Base-by-base conservation (phyloP, 257 asterid species). In the Solanum clarkiae region DNA sequence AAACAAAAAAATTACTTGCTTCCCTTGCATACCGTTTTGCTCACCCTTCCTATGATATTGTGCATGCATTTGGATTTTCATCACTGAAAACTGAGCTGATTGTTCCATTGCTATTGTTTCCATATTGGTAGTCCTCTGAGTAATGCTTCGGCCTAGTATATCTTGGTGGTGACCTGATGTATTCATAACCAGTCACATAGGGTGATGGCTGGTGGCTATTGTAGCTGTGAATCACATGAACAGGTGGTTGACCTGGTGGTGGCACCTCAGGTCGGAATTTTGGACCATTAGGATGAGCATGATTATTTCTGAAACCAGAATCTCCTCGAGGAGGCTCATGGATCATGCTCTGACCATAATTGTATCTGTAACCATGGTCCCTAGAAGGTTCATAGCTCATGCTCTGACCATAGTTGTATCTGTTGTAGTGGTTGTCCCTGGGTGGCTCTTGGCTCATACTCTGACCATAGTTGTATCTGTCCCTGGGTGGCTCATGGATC, bases 61-160 rank as follows among this genome's bases (percentile, higher is more conserved):
- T 88, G 88, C 99, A 95, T 79, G 97, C 91, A 89, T 94, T 94
- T 85, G 99, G 98, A 90, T 94, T 94, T 89, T 95, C 99, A 87
- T 95, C 99, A 26, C 99, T 94, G 88, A 95, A 95, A 84, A 93
- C 89, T 12, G 98, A 91, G 24, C 94, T 86, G 72, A 93, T 90
- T 86, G 89, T 90, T 55, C 91, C 95, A 80, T 88, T 89, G 80
- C 92, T 88, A 36, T 84, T 84, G 90, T 85, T 91, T 66, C 93
- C 95, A 59, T 66, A 84, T 90, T 88, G 86, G 82, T 91, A 91
- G 40, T 89, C 94, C 81, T 88, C 95, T n/a, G 72, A 85, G 85
- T 89, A 91, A 80, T 88, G 88, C 26, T 90, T 92, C 1, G 93
- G 89, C 84, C 89, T 86, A 42, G 81, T 83, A 84, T 85, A 83